phyloP scores from a whole-genome alignment of 1,284 basidiomycete species.

The Lignosus rhinocerotis region DNA sequence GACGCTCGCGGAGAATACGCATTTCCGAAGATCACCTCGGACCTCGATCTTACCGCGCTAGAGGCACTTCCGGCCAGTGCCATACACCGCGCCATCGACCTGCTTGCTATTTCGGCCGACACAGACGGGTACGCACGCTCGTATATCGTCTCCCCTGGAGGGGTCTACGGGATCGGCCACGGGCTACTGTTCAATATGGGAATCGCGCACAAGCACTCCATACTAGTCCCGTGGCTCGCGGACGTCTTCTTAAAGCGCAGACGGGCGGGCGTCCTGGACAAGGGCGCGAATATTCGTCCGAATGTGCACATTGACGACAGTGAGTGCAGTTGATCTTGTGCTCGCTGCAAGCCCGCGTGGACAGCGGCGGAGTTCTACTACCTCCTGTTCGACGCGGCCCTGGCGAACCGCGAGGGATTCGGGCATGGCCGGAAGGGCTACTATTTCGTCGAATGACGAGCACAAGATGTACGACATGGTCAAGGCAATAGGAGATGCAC shows the following conservation, averaged over 20 bases:
- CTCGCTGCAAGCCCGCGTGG: not conserved
- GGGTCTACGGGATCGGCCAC: slow-evolving; percentile 39
- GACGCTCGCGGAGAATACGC: slow-evolving; percentile 14
- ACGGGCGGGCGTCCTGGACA: slow-evolving; percentile 36
- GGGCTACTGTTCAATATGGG: slow-evolving; percentile 39
- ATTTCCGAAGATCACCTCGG: slow-evolving; percentile 31
- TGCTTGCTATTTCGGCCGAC: slow-evolving; percentile 34
- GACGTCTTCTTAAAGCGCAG: slow-evolving; percentile 32
- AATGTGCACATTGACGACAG: slow-evolving; percentile 36
- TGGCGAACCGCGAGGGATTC: slow-evolving; percentile 19
- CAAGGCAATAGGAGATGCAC: slow-evolving; percentile 38
- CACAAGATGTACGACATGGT: slow-evolving; percentile 40
- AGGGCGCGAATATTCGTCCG: slow-evolving; percentile 32
- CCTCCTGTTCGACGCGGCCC: slow-evolving; percentile 26
- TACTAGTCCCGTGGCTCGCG: slow-evolving; percentile 36
- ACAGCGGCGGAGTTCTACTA: slow-evolving; percentile 30
- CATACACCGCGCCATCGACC: slow-evolving; percentile 34
- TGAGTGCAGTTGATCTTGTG: slow-evolving; percentile 3
- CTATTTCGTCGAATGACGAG: slow-evolving; percentile 49
- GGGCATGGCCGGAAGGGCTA: slow-evolving; percentile 47
- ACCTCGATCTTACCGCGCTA: slow-evolving; percentile 33
- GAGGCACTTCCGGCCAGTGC: slow-evolving; percentile 33
- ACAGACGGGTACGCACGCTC: slow-evolving; percentile 39
- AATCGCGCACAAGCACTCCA: slow-evolving; percentile 36
- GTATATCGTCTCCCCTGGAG: slow-evolving; percentile 41